Percentiles rank a stretch among this genome's conserved stretches.
phyloP scores from a whole-genome alignment of 148 eudicot species.

The Diospyros lotus region DNA sequence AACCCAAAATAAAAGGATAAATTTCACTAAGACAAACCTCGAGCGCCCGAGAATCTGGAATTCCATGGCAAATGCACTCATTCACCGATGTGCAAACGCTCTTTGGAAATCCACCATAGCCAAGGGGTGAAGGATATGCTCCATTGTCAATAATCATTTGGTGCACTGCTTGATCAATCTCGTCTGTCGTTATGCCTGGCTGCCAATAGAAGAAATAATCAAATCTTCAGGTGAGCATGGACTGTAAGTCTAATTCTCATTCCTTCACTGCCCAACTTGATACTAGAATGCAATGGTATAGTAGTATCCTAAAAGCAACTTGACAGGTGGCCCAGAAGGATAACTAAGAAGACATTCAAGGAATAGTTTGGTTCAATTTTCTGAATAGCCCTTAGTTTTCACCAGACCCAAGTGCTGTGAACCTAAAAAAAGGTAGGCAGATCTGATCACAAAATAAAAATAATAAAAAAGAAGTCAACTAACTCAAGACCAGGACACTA shows the following conservation, averaged over 20 bases:
- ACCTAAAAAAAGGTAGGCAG: neutral
- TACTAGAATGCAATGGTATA: neutral
- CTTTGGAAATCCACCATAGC: conserved; percentile 98
- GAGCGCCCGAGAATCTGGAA: conserved; percentile 93
- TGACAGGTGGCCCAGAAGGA: neutral
- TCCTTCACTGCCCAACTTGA: neutral
- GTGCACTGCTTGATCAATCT: conserved; percentile 97
- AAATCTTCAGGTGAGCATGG: neutral
- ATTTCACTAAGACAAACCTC: conserved; percentile 51
- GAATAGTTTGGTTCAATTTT: no score
- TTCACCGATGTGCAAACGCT: conserved; percentile 99
- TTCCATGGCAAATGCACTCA: conserved; percentile 99
- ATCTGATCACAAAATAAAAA: neutral
- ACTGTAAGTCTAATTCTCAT: conserved; percentile 1
- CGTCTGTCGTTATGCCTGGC: conserved; percentile 96
- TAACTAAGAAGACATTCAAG: neutral
- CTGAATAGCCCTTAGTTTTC: no score
- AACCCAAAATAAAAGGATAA: neutral
- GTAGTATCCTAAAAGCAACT: neutral
- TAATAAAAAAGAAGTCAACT: neutral
- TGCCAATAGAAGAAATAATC: conserved; percentile 39
- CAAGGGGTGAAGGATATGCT: conserved; percentile 97
- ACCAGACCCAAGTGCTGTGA: neutral
- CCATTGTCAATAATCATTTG: conserved; percentile 97
- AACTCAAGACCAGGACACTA: neutral